phyloP scores from a whole-genome alignment of 495 filamentous ascomycete species.

The Cercophora samala region DNA sequence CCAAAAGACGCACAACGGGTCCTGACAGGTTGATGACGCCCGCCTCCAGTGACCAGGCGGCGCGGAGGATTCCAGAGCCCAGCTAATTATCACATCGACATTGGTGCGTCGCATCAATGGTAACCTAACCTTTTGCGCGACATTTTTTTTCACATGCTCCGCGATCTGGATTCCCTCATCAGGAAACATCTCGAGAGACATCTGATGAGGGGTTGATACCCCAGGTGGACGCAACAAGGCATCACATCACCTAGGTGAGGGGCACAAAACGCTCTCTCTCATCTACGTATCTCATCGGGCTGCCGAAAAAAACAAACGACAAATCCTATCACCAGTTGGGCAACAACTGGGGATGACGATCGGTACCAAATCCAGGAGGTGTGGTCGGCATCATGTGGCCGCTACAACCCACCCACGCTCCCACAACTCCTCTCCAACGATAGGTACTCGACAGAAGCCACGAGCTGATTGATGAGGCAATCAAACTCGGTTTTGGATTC shows the following conservation, averaged over 20 bases:
- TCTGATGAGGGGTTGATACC: neutral
- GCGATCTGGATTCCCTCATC: too few relatives aligned
- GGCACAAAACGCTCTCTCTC: neutral
- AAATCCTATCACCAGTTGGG: neutral
- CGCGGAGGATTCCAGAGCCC: constrained; percentile 10
- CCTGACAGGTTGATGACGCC: constrained; percentile 10
- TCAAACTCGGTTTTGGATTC: constrained; percentile 7
- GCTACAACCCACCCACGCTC: constrained; percentile 14
- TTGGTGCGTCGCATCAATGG: constrained; percentile 19
- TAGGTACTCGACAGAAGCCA: constrained; percentile 11
- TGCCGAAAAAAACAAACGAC: neutral
- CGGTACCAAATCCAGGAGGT: constrained; percentile 11
- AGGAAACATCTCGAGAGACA: neutral
- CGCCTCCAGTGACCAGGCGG: constrained; percentile 7
- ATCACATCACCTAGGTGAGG: neutral
- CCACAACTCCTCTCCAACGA: too few relatives aligned
- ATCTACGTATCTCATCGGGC: neutral
- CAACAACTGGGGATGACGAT: constrained; percentile 13
- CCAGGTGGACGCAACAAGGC: neutral
- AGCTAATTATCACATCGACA: constrained; percentile 20
- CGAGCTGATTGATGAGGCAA: constrained; percentile 1
- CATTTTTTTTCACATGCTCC: neutral
- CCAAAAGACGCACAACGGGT: neutral
- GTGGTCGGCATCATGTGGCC: constrained; percentile 17
- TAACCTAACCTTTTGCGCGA: constrained; percentile 12